Base-by-base conservation (phyloP, 1,284 basidiomycete species). In the Ceratobasidium sp. region DNA sequence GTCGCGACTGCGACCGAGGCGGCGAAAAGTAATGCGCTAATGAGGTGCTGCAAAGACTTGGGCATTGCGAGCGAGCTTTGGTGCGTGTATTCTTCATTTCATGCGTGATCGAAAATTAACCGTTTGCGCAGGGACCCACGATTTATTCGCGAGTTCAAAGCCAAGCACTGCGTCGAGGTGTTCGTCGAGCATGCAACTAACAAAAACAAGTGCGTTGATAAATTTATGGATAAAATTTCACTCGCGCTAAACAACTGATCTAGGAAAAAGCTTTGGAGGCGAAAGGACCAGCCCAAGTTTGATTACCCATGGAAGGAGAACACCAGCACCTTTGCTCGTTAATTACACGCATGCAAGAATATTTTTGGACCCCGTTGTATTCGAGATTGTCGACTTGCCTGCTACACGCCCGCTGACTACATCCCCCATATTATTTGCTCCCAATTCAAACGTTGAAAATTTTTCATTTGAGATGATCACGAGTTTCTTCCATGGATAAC, bases 41-140 rank as follows among this genome's bases (percentile, higher is more conserved):
- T 98, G 96, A 85, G 96, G 35, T 98, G 96, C 78, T 97, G 94
- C 82, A 99, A 99, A 78, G 96, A 99, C 76, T 81, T 99, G 38
- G 96, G 96, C 5, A 85, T 99, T 73, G 96, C 96, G 0, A 95
- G 93, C 75, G 96, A 98, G 80, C 87, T 99, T 35, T 99, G 96
- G 95, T 93, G 74, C 72, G 85, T 75, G 40, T 22, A 35, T 29
- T 29, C 22, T 4, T 40, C 29, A 3, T 25, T 29, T 1, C 17
- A 56, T n/a, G 5, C 10, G 27, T 10, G 8, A n/a, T 32, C 29
- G 34, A 32, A 53, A 32, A 25, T 56, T 17, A 40, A 34, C 6
- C 40, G n/a, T 34, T 32, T 27, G 12, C 47, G 8, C 73, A 92
- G 93, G 95, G 96, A 98, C 77, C 96, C 96, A 34, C 88, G 92